Conservation (phyloP, 495 filamentous ascomycete genomes). For the Hypoxylon perforatum region DNA sequence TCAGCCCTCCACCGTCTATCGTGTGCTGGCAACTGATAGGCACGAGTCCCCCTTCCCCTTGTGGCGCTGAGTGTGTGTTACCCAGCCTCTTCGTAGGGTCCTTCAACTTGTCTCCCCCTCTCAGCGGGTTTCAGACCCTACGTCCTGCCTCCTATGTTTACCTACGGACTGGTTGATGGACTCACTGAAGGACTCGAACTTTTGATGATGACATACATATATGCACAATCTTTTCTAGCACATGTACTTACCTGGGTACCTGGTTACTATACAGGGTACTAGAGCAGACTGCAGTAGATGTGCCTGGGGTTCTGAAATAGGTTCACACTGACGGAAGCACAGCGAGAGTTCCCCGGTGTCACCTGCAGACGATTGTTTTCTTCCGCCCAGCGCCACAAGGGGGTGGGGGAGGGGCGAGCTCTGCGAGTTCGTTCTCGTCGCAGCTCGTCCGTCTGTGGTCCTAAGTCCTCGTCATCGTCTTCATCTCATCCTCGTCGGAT, state of each 20-base stretch:
- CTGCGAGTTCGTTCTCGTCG: background rate
- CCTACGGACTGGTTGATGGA: conserved; percentile 3
- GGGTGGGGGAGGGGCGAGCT: conserved; percentile 32
- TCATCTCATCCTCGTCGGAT: conserved; percentile 12
- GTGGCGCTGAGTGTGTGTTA: conserved; percentile 1
- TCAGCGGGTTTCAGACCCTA: conserved; percentile 18
- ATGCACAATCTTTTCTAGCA: background rate
- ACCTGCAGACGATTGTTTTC: conserved; percentile 28
- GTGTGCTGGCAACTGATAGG: no score
- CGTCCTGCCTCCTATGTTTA: no score
- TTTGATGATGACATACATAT: conserved; percentile 5
- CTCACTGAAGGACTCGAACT: background rate
- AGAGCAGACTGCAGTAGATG: conserved; percentile 11
- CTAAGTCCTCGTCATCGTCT: background rate
- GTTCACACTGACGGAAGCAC: conserved; percentile 29
- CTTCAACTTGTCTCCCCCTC: conserved; percentile 16
- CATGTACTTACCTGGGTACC: conserved; percentile 14
- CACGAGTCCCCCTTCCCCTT: no score
- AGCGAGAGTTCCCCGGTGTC: conserved; percentile 29
- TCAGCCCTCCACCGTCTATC: conserved; percentile 2
- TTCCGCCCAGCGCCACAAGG: conserved; percentile 24
- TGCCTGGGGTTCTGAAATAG: conserved; percentile 8
- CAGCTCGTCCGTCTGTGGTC: conserved; percentile 5
- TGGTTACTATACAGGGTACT: background rate
- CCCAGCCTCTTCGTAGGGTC: conserved; percentile 8